phyloP scores from a whole-genome alignment of 495 filamentous ascomycete genomes.

The Echria macrotheca region DNA sequence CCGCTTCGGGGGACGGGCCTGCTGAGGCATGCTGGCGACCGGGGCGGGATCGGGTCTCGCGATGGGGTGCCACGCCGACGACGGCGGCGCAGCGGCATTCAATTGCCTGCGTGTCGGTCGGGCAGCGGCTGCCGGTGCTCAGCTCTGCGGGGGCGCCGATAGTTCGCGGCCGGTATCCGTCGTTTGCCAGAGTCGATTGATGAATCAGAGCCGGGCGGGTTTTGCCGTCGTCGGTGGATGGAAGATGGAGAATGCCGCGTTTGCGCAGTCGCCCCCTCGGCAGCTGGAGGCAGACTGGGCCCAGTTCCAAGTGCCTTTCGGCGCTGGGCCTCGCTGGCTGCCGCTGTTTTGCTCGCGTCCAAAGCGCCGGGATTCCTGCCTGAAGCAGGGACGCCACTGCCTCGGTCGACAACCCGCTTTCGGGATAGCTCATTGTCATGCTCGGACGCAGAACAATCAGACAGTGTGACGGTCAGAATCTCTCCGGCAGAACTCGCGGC shows the following conservation, averaged over 20 bases:
- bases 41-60: neutral
- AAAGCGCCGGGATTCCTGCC: conserved; percentile 16
- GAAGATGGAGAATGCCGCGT: conserved; percentile 25
- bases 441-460: too few species aligned
- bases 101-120: conserved; percentile 9
- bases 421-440: too few species aligned
- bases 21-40: conserved; percentile 18
- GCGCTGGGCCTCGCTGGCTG: neutral
- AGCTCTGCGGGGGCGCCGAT: neutral
- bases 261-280: conserved; percentile 2
- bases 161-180: neutral
- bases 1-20: conserved; percentile 36
- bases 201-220: conserved; percentile 15
- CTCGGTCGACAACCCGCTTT: too few species aligned
- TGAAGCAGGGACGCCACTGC: too few species aligned
- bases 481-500: too few species aligned
- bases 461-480: too few species aligned
- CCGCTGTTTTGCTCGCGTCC: conserved; percentile 14
- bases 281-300: neutral
- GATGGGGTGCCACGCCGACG: conserved; percentile 19
- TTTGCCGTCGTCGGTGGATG: conserved; percentile 20
- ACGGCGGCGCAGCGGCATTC: conserved; percentile 16
- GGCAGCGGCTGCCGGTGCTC: neutral
- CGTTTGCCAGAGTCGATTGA: neutral
- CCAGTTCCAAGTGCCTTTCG: neutral